Evolutionary conservation across 2,329 filamentous ascomycete species (phyloP), one percentile per base, ranked within the genome.

Genomic region (Juglanconis sp.): DNA sequence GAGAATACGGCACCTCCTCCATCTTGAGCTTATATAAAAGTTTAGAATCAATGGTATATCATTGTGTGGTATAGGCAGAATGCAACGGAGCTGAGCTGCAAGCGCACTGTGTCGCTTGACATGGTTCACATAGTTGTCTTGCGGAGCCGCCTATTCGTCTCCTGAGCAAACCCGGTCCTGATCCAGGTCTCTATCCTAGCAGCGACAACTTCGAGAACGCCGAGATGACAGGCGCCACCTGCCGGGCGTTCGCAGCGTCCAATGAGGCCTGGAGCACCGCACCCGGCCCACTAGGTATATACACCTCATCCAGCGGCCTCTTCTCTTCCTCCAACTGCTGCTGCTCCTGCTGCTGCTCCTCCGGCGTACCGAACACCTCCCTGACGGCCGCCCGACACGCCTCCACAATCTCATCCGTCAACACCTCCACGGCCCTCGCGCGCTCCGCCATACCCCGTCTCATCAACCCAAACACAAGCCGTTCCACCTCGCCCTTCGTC

Each of bases 381-480:
- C 75, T 78, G 15, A 92, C 79, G 48, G 89, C 88, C 7, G 77
- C 79, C 64, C 75, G 76, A 71, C 91, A 96, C 63, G 86, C 82
- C 49, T 84, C 86, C 9, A 91, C 77, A 0, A 98, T 88, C 64
- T 95, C 91, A 5, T 76, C 81, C 76, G 94, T 86, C 32, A 91
- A 82, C 8, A 78, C 81, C 73, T 95, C 89, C 3, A 96, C 84
- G 6, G 91, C 89, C 13, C 86, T 81, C 4, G 92, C 95, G 53
- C 92, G 83, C 78, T 98, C 95, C 49, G 90, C 82, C 95, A 98
- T 98, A 24, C 85, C 85, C 38, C 95, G 79, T 59, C 92, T 83
- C 63, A 92, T 80, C 60, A 98, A 77, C 0, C 89, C 92, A 65
- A 90, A 87, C 0, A 96, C 83, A 7, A 98, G 80, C 15, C 87